Evolutionary conservation across 352 stramenopile genomes (phyloP).

Genomic region (Thalassiosira mediterranea): DNA sequence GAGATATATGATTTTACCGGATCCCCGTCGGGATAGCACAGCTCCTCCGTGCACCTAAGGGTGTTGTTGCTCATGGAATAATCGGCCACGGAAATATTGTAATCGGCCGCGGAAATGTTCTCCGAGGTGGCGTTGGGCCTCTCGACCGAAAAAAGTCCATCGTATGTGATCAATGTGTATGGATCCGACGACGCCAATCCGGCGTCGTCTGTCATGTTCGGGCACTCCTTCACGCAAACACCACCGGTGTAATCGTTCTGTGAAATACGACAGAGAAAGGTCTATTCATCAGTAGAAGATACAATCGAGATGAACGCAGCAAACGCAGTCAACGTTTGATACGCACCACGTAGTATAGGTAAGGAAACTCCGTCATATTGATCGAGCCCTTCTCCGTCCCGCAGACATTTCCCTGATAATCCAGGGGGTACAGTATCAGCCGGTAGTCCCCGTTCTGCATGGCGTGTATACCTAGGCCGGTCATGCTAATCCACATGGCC

Average conservation of each 20-base stretch:
- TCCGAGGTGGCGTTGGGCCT: slow-evolving; percentile 39
- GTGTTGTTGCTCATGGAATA: slow-evolving; percentile 54
- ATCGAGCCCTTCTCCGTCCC: slow-evolving; percentile 67
- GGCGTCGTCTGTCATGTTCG: slow-evolving; percentile 48
- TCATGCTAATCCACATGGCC: slow-evolving; percentile 80
- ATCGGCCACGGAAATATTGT: slow-evolving; percentile 58
- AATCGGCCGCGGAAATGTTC: too few relatives aligned
- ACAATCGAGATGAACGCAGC: too few relatives aligned
- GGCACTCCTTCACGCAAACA: slow-evolving; percentile 86
- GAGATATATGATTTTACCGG: slow-evolving; percentile 42
- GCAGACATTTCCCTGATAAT: slow-evolving; percentile 86
- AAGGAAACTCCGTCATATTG: slow-evolving; percentile 76
- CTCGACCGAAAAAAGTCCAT: slow-evolving; percentile 57
- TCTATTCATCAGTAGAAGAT: too few relatives aligned
- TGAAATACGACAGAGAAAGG: too few relatives aligned
- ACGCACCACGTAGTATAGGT: slow-evolving; percentile 84
- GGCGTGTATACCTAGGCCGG: slow-evolving; percentile 64
- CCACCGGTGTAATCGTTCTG: slow-evolving; percentile 72
- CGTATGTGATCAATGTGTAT: slow-evolving; percentile 72
- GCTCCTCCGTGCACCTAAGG: slow-evolving; percentile 46
- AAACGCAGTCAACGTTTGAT: too few relatives aligned
- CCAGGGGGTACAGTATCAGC: slow-evolving; percentile 83
- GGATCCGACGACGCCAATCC: too few relatives aligned
- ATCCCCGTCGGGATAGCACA: slow-evolving; percentile 53
- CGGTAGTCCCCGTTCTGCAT: slow-evolving; percentile 74